Percentiles rank a stretch among this genome's conserved stretches.
phyloP scores from a whole-genome alignment of 176 grass and related monocot species.

The Aegilops longissima region DNA sequence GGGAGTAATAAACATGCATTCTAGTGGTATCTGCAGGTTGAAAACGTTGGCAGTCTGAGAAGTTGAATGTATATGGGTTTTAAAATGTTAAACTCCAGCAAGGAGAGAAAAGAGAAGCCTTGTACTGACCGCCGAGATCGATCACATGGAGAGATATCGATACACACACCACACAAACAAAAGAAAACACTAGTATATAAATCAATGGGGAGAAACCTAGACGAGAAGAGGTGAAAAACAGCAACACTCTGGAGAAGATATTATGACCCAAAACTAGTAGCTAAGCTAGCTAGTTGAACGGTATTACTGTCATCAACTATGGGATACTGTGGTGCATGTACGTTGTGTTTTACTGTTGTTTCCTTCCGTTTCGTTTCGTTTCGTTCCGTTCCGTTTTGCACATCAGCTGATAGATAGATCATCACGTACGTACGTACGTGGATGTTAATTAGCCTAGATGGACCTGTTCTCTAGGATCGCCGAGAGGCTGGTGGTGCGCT shows the following conservation, averaged over 20 bases:
- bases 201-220: conserved; percentile 27
- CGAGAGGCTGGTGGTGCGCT: conserved; percentile 77
- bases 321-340: conserved; percentile 38
- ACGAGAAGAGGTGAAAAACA: conserved; percentile 21
- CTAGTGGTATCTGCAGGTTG: neutral
- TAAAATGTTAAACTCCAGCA: neutral
- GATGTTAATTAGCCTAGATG: conserved; percentile 52
- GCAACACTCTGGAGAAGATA: neutral
- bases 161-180: conserved; percentile 22
- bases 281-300: conserved; percentile 10
- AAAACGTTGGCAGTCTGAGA: neutral
- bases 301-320: conserved; percentile 34
- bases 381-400: conserved; percentile 38
- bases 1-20: neutral
- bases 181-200: conserved; percentile 34
- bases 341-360: conserved; percentile 38
- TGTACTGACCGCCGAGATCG: conserved; percentile 38
- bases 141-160: conserved; percentile 18
- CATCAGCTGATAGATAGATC: conserved; percentile 28
- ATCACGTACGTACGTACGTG: neutral
- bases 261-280: conserved; percentile 2
- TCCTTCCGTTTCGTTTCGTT: conserved; percentile 8
- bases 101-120: conserved; percentile 15
- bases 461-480: conserved; percentile 86
- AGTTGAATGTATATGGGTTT: neutral